Percentiles rank a stretch among this genome's conserved stretches.
Evolutionary conservation across 2,329 filamentous ascomycete genomes (phyloP).

Genomic region (Pseudocercospora fuligena): DNA sequence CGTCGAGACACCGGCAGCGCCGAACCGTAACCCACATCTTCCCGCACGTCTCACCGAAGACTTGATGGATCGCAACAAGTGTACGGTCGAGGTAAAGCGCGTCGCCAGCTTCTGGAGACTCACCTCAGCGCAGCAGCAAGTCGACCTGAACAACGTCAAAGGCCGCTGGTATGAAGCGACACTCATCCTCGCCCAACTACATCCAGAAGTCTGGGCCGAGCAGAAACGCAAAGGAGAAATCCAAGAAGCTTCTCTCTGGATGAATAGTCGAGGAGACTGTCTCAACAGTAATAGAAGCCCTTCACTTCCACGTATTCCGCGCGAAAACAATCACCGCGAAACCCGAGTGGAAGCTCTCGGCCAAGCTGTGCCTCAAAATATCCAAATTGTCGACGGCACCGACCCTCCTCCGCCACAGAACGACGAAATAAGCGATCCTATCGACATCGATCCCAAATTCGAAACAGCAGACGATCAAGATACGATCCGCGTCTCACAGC

Average conservation of each 20-base stretch:
- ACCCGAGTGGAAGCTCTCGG: constrained; percentile 51
- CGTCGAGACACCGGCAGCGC: constrained; percentile 41
- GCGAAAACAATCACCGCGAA: constrained; percentile 38
- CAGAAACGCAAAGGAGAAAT: constrained; percentile 38
- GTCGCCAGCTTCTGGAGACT: constrained; percentile 52
- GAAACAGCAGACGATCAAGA: constrained; percentile 35
- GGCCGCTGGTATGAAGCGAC: constrained; percentile 66
- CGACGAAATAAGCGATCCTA: constrained; percentile 18
- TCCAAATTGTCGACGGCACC: constrained; percentile 46
- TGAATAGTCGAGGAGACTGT: constrained; percentile 45
- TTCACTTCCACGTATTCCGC: constrained; percentile 36
- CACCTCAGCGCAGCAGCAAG: constrained; percentile 35
- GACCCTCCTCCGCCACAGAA: constrained; percentile 37
- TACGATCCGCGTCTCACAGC: not conserved
- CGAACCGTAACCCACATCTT: constrained; percentile 47
- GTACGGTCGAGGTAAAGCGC: constrained; percentile 45
- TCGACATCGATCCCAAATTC: constrained; percentile 40
- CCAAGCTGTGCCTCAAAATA: constrained; percentile 44
- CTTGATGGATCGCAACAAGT: constrained; percentile 53
- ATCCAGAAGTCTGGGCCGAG: constrained; percentile 34
- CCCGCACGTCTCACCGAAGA: constrained; percentile 59
- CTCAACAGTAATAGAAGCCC: constrained; percentile 36
- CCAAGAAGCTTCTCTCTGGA: constrained; percentile 41
- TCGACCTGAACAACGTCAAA: constrained; percentile 57
- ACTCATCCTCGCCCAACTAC: constrained; percentile 52